Percentiles rank a stretch among this genome's conserved stretches.
Conservation (phyloP, 352 stramenopile species). For the Globisporangium nunn region DNA sequence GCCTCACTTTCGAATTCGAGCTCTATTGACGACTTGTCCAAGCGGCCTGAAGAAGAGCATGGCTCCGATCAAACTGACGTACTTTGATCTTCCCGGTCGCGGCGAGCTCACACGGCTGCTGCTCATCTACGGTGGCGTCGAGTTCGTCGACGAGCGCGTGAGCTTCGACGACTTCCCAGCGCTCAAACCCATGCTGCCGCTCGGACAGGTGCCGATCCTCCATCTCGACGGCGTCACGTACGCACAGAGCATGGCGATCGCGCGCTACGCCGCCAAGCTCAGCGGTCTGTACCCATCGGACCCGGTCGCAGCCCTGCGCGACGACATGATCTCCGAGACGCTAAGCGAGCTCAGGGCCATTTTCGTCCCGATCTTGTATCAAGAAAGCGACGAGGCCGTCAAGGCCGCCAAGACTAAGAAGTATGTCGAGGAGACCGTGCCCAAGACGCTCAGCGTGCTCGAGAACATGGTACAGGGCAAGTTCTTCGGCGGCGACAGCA, state of each 20-base stretch:
- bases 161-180: constrained; percentile 11
- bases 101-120: not conserved
- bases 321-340: constrained; percentile 14
- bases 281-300: constrained; percentile 15
- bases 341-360: constrained; percentile 5
- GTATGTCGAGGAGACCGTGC: too few relatives aligned
- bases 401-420: too few relatives aligned
- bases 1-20: too few relatives aligned
- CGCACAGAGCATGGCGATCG: constrained; percentile 21
- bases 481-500: constrained; percentile 40
- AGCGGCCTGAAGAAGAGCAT: too few relatives aligned
- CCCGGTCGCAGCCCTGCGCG: constrained; percentile 4
- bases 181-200: constrained; percentile 19
- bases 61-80: not conserved
- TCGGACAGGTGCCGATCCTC: constrained; percentile 20
- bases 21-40: too few relatives aligned
- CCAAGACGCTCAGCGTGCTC: constrained; percentile 7
- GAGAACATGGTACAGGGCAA: constrained; percentile 36
- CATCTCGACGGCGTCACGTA: constrained; percentile 18
- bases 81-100: not conserved
- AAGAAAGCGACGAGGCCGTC: not conserved
- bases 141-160: constrained; percentile 12
- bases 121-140: not conserved
- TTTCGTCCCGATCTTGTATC: not conserved
- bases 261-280: constrained; percentile 22